Evolutionary conservation across 148 eudicot species (phyloP), one percentile per base, ranked within the genome.

Genomic region (Rhododendron vialii): DNA sequence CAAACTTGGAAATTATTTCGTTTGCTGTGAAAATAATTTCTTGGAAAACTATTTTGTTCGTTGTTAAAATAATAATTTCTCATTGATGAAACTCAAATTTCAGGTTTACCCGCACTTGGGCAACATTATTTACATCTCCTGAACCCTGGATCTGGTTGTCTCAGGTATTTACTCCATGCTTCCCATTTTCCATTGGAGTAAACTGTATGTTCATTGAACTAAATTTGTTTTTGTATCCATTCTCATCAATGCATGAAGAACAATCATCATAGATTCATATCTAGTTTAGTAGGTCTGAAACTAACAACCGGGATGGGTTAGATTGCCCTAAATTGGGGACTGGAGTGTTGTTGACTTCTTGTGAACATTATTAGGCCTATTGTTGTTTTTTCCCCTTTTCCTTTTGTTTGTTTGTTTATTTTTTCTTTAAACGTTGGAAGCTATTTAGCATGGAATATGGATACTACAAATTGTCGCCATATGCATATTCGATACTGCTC

Each of bases 81-180:
- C 57, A 0, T 53, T 13, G 20, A 63, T 65, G 26, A n/a, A n/a
- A 65, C 33, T 65, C 28, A 20, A 65, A 65, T 65, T 65, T 65
- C 73, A 65, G 73, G 73, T 0, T n/a, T 10, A 65, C 15, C 73
- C 28, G 11, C 28, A n/a, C 73, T 65, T 1, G 33, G 14, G 73
- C 10, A 0, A 0, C 0, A 41, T 1, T 9, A 3, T n/a, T 1
- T n/a, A 8, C 33, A 8, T 2, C 33, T 28, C n/a, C 73, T 26
- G 33, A 26, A n/a, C 33, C 73, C 13, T n/a, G 14, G 4, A 10
- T 65, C 73, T 65, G 33, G 33, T 0, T n/a, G 11, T n/a, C n/a
- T 65, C 73, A 65, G 73, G 73, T 65, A 65, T 7, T n/a, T 9
- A 10, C 22, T 18, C 24, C 63, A 17, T 18, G 63, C 22, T 18